Base-by-base conservation (phyloP, 2,329 filamentous ascomycete genomes). In the Arthrinium phaeospermum region DNA sequence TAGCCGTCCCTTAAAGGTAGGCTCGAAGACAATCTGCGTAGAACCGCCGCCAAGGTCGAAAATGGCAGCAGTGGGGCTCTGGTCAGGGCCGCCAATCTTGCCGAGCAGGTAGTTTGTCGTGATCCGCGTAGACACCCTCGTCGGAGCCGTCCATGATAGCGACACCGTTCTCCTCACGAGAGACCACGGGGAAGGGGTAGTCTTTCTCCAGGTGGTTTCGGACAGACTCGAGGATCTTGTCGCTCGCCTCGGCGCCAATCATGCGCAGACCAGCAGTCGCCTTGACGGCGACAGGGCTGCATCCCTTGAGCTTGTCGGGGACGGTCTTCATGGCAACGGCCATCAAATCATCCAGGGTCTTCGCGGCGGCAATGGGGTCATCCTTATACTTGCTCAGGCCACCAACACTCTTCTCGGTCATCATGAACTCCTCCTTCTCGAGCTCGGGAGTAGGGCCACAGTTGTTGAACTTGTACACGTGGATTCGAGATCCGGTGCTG, bases 391-490 rank as follows among this genome's bases (percentile, higher is more conserved):
- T 93, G 81, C 95, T 98, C 78, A 99, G 86, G 69, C 85, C 96
- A 86, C 95, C 94, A 71, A 94, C 89, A 77, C 89, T 91, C 88
- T 94, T 96, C 81, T 94, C 91, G 14, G 95, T 98, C 93, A 95
- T 95, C 86, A 96, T 92, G 84, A 99, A 99, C 72, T 94, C 89
- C 81, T 99, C 96, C 80, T 91, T 87, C 85, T 99, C 96, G 69
- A 99, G 90, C 84, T 98, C 95, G 37, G 96, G 96, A n/a, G 95
- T 95, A 10, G 94, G 85, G 16, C 95, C 96, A 85, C 96, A 99
- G 86, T 98, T 98, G 88, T 98, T 98, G 90, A 98, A 99, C 81
- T 95, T 94, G 88, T 98, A 99, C 73, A 98, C 95, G 86, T 99
- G 97, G 81, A 99, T 98, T 78, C 96, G 93, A 73, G 96, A 98